phyloP scores from a whole-genome alignment of 2,329 filamentous ascomycete genomes.

The Claviceps pazoutovae region DNA sequence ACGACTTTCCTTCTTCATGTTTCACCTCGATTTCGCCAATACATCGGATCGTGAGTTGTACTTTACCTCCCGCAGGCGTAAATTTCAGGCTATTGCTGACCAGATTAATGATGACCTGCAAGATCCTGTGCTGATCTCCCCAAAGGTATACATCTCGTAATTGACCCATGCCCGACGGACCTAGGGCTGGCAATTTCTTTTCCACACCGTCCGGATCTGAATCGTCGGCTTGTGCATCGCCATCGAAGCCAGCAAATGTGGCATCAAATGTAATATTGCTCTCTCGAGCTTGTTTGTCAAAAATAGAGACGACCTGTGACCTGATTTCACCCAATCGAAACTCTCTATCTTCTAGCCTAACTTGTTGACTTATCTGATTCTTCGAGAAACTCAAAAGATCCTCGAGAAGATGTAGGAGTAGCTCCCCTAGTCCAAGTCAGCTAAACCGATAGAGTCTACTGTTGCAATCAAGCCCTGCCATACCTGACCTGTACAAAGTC shows the following conservation, averaged over 20 bases:
- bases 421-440: conserved; percentile 34
- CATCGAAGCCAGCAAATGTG: conserved; percentile 40
- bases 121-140: conserved; percentile 83
- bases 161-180: conserved; percentile 50
- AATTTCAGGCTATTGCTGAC: conserved; percentile 90
- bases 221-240: conserved; percentile 14
- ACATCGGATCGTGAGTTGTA: conserved; percentile 65
- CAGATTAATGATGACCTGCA: conserved; percentile 88
- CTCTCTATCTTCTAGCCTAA: conserved; percentile 71
- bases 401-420: conserved; percentile 73
- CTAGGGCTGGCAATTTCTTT: conserved; percentile 40
- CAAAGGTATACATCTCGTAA: conserved; percentile 78
- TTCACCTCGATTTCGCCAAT: conserved; percentile 41
- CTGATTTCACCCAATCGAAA: conserved; percentile 75
- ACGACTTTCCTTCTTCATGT: conserved; percentile 33
- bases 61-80: conserved; percentile 61
- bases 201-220: conserved; percentile 20
- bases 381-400: conserved; percentile 89
- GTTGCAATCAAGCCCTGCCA: neutral
- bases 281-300: conserved; percentile 79
- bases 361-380: conserved; percentile 79
- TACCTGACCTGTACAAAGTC: conserved; percentile 56
- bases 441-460: neutral
- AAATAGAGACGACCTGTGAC: conserved; percentile 71
- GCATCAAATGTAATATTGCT: conserved; percentile 61